Evolutionary conservation across 768 basidiomycete species (phyloP), one percentile per base, ranked within the genome.

Genomic region (Sarcodon sp.): DNA sequence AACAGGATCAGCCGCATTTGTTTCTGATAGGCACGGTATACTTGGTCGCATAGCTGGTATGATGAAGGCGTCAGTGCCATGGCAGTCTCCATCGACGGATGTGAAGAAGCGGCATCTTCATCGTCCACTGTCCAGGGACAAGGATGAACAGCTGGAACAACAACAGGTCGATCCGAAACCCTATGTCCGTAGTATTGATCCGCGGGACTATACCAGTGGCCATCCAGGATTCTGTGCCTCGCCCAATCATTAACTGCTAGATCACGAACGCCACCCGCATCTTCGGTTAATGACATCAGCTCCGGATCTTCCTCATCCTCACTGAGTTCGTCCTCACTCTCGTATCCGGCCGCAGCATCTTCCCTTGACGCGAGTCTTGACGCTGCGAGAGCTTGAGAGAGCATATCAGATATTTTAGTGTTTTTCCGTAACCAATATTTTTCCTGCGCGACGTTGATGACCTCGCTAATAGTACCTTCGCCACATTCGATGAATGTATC

Each of bases 201-300:
- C 0, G 78, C 81, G 8, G 85, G 86, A 45, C 73, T 80, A 39
- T 79, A 62, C 85, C 86, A 88, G 54, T 77, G 72, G 3, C 86
- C 86, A 48, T 88, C 84, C 15, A 87, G 62, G 44, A 88, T 79
- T 43, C 84, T 65, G 16, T 68, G 71, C 33, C 86, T 69, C 5
- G 81, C 81, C 82, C 83, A 87, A 53, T 84, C 83, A 10, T 71
- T 68, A 46, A 87, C 64, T 1, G 86, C 82, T 39, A 87, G 64
- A 15, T 72, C 70, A 31, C 66, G 64, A 27, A 74, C 66, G 18
- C 69, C 67, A 8, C 65, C 65, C 1, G 68, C 64, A 34, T 75
- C 71, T 54, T 75, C 74, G 7, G 70, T 70, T 50, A 71, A 53
- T 0, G 66, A 65, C 33, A 73, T 61, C 52, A 61, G 50, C 50